Base-by-base conservation (phyloP, 2,329 filamentous ascomycete species). In the Passalora sequoiae region DNA sequence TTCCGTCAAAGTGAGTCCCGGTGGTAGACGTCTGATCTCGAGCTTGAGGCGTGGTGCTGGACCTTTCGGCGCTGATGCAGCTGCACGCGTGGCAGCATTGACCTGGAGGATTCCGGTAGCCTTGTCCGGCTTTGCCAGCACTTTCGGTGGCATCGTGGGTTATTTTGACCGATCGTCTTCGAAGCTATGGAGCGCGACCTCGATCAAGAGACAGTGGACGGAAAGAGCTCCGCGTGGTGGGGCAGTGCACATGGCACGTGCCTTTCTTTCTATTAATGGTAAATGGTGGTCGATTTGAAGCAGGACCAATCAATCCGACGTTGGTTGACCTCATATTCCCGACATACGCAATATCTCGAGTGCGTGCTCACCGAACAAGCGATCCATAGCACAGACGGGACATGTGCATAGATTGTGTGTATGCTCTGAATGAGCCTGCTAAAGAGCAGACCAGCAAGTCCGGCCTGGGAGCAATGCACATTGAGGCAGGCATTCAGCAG, bases 21-120 rank as follows among this genome's bases (percentile, higher is more conserved):
- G 89, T 7, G 92, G 87, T 3, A 98, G 76, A 44, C 91, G 79
- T 40, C 94, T 81, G 42, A 96, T 74, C 17, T 94, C 74, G 9
- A 95, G 75, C 71, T 97, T 97, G 59, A 94, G 77, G 46, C 86
- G 84, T 44, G 81, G 76, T 13, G 73, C 65, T 2, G 76, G 64
- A 3, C 68, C 57, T 54, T 76, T 74, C 22, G 51, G 16, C 32
- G 43, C 46, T 25, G 52, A 40, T 31, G 48, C 47, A n/a, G n/a
- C n/a, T 29, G 59, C 56, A 31, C 61, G 49, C 13, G 58, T 50
- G 16, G 60, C 58, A 5, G 59, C 57, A 15, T 50, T 62, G 47
- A 64, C 53, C n/a, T 57, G 56, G 29, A 62, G 41, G 4, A 61
- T 57, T 31, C 57, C 59, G 31, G 49, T 47, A 5, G 55, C 40